Percentiles rank a stretch among this genome's conserved stretches.
Evolutionary conservation across 306 rosid genomes (phyloP).

Genomic region (Inga leiocalycina): DNA sequence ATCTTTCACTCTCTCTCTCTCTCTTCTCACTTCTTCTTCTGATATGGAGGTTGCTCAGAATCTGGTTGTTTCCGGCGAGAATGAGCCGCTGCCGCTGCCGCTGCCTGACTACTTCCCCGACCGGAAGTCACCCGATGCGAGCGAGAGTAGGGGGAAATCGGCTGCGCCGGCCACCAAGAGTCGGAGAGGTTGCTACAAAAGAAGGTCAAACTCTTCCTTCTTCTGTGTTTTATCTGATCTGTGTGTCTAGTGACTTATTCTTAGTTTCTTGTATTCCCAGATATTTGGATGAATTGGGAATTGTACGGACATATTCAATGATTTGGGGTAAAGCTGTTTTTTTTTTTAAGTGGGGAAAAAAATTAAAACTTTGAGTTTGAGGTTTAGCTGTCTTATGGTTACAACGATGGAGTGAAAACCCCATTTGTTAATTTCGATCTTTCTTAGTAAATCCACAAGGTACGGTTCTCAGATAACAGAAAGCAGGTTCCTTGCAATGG

Average conservation of each 20-base stretch:
- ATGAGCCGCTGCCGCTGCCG: slow-evolving; percentile 26
- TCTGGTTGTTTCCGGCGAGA: slow-evolving; percentile 22
- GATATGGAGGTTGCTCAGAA: not conserved
- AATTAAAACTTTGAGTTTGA: not conserved
- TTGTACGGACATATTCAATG: slow-evolving; percentile 37
- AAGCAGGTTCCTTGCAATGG: not conserved
- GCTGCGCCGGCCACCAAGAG: slow-evolving; percentile 36
- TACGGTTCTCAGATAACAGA: not conserved
- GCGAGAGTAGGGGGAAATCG: slow-evolving; percentile 46
- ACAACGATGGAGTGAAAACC: not conserved
- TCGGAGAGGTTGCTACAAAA: slow-evolving; percentile 72
- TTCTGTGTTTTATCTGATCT: slow-evolving; percentile 18
- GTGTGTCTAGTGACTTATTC: not conserved
- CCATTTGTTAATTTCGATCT: not conserved
- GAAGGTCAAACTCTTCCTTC: slow-evolving; percentile 52
- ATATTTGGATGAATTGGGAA: slow-evolving; percentile 10
- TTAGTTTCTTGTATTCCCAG: not conserved
- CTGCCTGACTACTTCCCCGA: slow-evolving; percentile 42
- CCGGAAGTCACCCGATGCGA: slow-evolving; percentile 49
- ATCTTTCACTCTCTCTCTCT: slow-evolving; percentile 47
- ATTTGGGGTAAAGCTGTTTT: not conserved
- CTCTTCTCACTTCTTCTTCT: slow-evolving; percentile 36
- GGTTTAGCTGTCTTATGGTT: not conserved
- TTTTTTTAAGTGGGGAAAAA: not conserved
- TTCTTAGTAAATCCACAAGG: not conserved